Conservation (phyloP, 306 rosid genomes). For the Citrullus mucosospermus region DNA sequence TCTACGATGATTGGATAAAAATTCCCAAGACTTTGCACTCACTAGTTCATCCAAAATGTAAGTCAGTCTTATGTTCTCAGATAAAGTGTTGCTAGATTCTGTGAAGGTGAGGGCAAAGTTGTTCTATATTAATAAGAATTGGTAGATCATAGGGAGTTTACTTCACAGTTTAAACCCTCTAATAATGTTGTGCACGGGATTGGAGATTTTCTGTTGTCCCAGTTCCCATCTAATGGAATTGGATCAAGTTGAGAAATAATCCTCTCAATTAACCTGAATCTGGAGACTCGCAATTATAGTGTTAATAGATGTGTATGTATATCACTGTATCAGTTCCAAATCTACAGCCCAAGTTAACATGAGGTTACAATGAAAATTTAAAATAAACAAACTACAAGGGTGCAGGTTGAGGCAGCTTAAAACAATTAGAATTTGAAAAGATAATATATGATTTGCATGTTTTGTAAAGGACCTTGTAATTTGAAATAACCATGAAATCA, state of each 20-base stretch:
- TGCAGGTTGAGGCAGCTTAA: neutral
- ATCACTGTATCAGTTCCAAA: neutral
- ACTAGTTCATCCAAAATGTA: neutral
- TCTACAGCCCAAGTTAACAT: neutral
- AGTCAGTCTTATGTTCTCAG: neutral
- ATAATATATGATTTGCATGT: neutral
- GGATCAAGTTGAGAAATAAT: neutral
- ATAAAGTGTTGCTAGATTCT: neutral
- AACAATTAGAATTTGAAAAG: neutral
- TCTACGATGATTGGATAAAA: neutral
- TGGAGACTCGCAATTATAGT: neutral
- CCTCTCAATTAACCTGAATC: neutral
- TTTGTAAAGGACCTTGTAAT: neutral
- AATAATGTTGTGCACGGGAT: neutral
- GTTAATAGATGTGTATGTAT: neutral
- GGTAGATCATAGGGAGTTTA: neutral
- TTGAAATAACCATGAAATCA: neutral
- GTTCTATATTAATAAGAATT: neutral
- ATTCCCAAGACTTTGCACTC: neutral
- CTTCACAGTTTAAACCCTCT: neutral
- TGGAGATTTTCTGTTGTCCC: neutral
- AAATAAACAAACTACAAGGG: neutral
- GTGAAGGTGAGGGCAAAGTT: neutral
- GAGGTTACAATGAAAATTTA: neutral
- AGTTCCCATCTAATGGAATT: neutral